Percentiles rank a stretch among this genome's conserved stretches.
phyloP scores from a whole-genome alignment of 1,139 yeast genomes.

The Pichia sp. region DNA sequence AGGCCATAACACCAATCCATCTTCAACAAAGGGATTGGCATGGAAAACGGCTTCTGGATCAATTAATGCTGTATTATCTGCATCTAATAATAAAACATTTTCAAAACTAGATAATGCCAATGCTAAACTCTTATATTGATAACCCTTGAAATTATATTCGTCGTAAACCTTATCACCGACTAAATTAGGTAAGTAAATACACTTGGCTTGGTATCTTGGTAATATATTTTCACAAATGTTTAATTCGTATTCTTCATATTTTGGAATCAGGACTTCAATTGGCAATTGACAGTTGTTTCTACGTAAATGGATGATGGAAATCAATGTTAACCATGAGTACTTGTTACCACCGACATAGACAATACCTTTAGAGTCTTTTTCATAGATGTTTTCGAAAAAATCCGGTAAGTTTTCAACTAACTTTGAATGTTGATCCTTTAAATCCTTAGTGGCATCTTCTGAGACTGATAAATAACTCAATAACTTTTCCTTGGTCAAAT shows the following conservation, averaged over 20 bases:
- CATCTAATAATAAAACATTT: constrained; percentile 71
- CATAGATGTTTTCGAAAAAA: constrained; percentile 29
- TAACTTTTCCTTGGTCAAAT: constrained; percentile 30
- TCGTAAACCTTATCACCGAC: constrained; percentile 46
- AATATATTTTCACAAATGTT: constrained; percentile 63
- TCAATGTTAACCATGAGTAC: constrained; percentile 68
- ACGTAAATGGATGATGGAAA: constrained; percentile 65
- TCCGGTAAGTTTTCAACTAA: constrained; percentile 25
- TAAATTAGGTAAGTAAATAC: constrained; percentile 59
- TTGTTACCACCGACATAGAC: constrained; percentile 84
- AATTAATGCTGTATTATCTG: constrained; percentile 66
- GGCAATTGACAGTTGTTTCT: constrained; percentile 65
- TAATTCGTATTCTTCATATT: constrained; percentile 64
- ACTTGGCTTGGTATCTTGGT: constrained; percentile 67
- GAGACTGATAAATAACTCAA: constrained; percentile 28
- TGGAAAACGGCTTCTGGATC: constrained; percentile 52
- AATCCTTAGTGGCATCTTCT: constrained; percentile 23
- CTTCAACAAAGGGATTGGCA: constrained; percentile 34
- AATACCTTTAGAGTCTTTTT: constrained; percentile 60
- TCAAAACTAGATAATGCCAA: constrained; percentile 74
- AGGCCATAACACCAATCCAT: constrained; percentile 51
- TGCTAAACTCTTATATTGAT: constrained; percentile 78
- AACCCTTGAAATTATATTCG: constrained; percentile 61
- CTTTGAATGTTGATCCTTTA: constrained; percentile 31
- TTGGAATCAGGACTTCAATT: constrained; percentile 74